Evolutionary conservation across 176 grass and related monocot species (phyloP).

Genomic region (Pharus latifolius): DNA sequence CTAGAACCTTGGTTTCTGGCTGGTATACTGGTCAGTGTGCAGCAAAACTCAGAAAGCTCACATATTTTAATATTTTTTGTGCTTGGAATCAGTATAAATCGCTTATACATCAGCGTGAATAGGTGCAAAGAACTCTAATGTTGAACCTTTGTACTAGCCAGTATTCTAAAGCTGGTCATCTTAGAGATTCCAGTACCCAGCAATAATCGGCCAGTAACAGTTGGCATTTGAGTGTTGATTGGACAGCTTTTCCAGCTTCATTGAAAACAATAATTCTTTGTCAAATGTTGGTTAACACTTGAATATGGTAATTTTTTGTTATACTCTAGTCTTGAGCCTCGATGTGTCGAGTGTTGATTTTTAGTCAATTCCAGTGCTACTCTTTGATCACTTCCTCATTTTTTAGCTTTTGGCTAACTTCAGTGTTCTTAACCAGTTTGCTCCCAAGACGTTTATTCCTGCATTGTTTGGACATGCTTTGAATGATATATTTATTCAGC

Average conservation of each 20-base stretch:
- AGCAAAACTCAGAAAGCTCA: background rate
- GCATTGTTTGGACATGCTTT: constrained; percentile 85
- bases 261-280: too few relatives aligned
- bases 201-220: background rate
- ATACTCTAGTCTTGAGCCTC: background rate
- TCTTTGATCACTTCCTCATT: background rate
- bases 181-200: background rate
- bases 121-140: background rate
- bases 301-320: background rate
- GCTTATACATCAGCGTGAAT: background rate
- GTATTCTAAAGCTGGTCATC: background rate
- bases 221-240: background rate
- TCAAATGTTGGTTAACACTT: too few relatives aligned
- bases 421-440: constrained; percentile 44
- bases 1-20: too few relatives aligned
- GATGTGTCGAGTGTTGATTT: background rate
- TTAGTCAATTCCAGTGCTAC: background rate
- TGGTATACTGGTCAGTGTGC: background rate
- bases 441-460: constrained; percentile 82
- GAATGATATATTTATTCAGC: constrained; percentile 88
- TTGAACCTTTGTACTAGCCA: background rate
- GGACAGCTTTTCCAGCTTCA: background rate
- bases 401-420: constrained; percentile 2
- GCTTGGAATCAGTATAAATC: background rate
- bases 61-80: background rate